Percentiles rank a stretch among this genome's conserved stretches.
phyloP scores from a whole-genome alignment of 176 grass and related monocot species.

The Lolium multiflorum region DNA sequence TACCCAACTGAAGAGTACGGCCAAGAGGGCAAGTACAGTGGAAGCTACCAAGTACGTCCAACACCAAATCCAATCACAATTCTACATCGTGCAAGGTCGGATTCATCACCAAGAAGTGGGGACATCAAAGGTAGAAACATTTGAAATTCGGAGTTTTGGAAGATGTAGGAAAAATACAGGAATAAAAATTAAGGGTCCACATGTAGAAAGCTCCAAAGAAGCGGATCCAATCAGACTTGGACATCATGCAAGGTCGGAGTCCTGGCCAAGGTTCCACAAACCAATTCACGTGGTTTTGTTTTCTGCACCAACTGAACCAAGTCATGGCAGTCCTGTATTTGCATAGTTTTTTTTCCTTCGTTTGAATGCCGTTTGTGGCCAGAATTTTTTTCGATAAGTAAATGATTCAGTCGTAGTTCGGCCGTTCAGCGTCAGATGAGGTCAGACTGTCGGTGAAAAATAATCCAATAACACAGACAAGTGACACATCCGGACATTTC shows the following conservation, averaged over 20 bases:
- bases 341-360: too few species aligned
- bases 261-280: not conserved
- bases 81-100: not conserved
- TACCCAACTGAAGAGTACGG: not conserved
- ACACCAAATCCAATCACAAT: not conserved
- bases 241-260: not conserved
- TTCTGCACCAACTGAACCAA: too few species aligned
- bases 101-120: not conserved
- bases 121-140: too few species aligned
- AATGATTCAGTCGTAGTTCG: not conserved
- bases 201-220: too few species aligned
- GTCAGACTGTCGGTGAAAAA: not conserved
- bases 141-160: too few species aligned
- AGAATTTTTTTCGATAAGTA: not conserved
- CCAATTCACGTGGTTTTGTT: not conserved
- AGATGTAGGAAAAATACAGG: too few species aligned
- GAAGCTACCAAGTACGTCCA: too few species aligned
- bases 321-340: too few species aligned
- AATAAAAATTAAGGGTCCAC: too few species aligned
- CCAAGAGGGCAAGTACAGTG: not conserved
- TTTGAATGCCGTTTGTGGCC: too few species aligned
- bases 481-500: not conserved
- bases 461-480: not conserved
- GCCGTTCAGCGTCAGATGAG: not conserved
- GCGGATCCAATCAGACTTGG: not conserved